Percentiles rank a stretch among this genome's conserved stretches.
phyloP scores from a whole-genome alignment of 2,329 filamentous ascomycete species.

The Exophiala calicioides region DNA sequence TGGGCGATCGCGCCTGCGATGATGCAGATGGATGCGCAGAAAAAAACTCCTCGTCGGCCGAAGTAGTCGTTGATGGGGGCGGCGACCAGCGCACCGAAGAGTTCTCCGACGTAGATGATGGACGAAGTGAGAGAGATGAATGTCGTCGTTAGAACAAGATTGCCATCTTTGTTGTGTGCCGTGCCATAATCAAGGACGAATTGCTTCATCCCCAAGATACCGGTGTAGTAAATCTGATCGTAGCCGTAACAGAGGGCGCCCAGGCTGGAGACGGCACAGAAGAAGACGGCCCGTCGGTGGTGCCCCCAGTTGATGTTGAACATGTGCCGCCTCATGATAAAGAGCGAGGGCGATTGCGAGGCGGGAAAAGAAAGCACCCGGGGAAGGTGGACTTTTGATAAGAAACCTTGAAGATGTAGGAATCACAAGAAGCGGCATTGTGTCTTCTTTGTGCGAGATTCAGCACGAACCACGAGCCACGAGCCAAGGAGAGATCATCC shows the following conservation, averaged over 20 bases:
- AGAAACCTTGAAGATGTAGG: neutral
- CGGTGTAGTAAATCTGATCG: slow-evolving; percentile 37
- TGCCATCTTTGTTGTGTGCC: slow-evolving; percentile 25
- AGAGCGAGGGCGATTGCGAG: neutral
- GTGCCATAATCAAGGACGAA: slow-evolving; percentile 34
- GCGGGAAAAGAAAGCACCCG: neutral
- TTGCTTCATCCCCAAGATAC: slow-evolving; percentile 33
- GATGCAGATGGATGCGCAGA: slow-evolving; percentile 38
- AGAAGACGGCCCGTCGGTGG: slow-evolving; percentile 32
- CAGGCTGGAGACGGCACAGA: slow-evolving; percentile 34
- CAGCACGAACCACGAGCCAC: too few relatives aligned
- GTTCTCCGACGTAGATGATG: slow-evolving; percentile 45
- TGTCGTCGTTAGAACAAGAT: slow-evolving; percentile 28
- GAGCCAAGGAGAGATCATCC: too few relatives aligned
- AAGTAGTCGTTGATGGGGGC: slow-evolving; percentile 42
- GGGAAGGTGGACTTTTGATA: neutral
- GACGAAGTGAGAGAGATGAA: slow-evolving; percentile 40
- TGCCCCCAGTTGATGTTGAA: slow-evolving; percentile 14
- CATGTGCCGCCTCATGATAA: slow-evolving; percentile 6
- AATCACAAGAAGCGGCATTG: too few relatives aligned
- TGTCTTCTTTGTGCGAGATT: too few relatives aligned
- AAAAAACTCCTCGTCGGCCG: slow-evolving; percentile 41
- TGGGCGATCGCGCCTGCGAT: slow-evolving; percentile 36
- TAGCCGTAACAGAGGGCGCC: slow-evolving; percentile 36
- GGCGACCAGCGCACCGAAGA: slow-evolving; percentile 38